Evolutionary conservation across 306 rosid species (phyloP).

Genomic region (Luffa acutangula): DNA sequence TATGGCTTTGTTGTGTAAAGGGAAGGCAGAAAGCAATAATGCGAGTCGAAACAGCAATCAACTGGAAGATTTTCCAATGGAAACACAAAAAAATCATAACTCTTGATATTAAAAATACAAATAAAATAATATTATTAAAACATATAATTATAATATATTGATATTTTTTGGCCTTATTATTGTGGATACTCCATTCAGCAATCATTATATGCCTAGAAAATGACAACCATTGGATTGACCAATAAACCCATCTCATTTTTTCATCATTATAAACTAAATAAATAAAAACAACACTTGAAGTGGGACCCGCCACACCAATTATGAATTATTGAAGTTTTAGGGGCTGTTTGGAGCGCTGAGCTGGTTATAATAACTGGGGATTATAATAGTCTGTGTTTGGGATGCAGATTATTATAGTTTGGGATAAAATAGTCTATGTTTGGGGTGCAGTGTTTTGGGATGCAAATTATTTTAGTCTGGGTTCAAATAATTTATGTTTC

Average conservation of each 20-base stretch:
- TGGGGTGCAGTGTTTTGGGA: no score
- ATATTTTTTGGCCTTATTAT: not conserved
- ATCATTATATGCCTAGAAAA: not conserved
- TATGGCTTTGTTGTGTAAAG: not conserved
- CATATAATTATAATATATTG: not conserved
- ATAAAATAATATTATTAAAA: not conserved
- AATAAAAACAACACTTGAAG: not conserved
- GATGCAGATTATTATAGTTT: no score
- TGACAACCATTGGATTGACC: not conserved
- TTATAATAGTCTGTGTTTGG: no score
- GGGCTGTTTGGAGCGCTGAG: no score
- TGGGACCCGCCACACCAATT: no score
- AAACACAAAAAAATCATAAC: not conserved
- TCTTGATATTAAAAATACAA: not conserved
- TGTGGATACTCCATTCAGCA: slow-evolving; percentile 3
- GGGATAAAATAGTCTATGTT: no score
- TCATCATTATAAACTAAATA: not conserved
- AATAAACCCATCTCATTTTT: not conserved
- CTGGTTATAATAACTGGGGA: no score
- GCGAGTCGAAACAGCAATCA: not conserved
- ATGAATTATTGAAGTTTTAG: no score
- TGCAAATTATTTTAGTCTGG: no score
- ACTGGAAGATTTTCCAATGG: not conserved
- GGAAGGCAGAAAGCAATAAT: not conserved
- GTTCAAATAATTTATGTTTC: no score